These are phyloP conservation scores for Boletus huronensis DNA, from an alignment of 768 basidiomycete genomes.

Conservation along the genomic window DNA sequence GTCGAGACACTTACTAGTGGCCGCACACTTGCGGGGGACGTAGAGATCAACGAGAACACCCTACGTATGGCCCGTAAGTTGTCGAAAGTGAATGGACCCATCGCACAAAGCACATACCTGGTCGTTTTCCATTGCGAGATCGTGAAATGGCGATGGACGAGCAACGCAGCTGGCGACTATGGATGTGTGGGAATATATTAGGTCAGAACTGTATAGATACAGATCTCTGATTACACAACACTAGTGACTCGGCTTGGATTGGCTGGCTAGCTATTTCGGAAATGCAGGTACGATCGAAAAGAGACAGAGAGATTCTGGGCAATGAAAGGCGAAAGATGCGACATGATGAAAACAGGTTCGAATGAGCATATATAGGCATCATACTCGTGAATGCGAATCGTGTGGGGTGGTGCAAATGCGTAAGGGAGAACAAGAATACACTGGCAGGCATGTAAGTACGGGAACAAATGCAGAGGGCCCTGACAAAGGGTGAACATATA, in stretches of 20 bases:
- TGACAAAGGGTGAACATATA: slow-evolving; percentile 8
- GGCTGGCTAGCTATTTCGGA: background rate
- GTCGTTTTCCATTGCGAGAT: slow-evolving; percentile 82
- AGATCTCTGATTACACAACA: slow-evolving; percentile 7
- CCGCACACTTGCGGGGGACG: slow-evolving; percentile 99
- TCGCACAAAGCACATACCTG: slow-evolving; percentile 48
- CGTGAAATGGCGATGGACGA: slow-evolving; percentile 3
- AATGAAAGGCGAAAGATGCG: background rate
- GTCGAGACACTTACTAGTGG: slow-evolving; percentile 71
- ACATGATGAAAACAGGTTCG: slow-evolving; percentile 8
- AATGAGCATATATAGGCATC: slow-evolving; percentile 12
- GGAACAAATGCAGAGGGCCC: slow-evolving; percentile 14
- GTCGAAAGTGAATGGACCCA: background rate
- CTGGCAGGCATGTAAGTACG: slow-evolving; percentile 19
- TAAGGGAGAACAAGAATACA: slow-evolving; percentile 23
- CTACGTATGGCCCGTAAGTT: slow-evolving; percentile 37
- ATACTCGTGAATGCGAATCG: slow-evolving; percentile 18
- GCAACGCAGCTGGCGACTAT: background rate
- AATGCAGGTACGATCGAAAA: background rate
- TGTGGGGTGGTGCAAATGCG: slow-evolving; percentile 18
- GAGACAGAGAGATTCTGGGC: background rate
- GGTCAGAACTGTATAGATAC: slow-evolving; percentile 32
- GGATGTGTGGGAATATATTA: slow-evolving; percentile 28
- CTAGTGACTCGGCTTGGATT: background rate
- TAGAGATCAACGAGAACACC: slow-evolving; percentile 99